Evolutionary conservation across 192 early-diverging fungal species (phyloP).

Genomic region (Linnemannia exigua): DNA sequence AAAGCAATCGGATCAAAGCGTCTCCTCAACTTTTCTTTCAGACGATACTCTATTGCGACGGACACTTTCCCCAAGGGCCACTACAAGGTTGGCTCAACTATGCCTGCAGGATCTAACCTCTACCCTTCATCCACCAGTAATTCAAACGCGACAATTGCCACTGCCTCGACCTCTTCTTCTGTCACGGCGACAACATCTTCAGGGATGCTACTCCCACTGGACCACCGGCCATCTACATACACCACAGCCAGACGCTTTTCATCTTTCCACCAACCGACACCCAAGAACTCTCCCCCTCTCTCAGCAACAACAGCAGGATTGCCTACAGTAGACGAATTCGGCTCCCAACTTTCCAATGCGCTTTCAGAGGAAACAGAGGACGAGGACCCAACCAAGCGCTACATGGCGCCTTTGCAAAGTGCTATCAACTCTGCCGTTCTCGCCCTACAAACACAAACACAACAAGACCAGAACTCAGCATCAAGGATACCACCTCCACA

Average conservation of each 20-base stretch:
- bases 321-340: constrained; percentile 28
- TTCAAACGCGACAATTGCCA: constrained; percentile 7
- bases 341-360: constrained; percentile 24
- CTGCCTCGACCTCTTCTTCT: constrained; percentile 9
- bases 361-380: constrained; percentile 51
- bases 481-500: background rate
- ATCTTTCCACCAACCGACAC: constrained; percentile 55
- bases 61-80: constrained; percentile 51
- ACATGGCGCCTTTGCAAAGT: constrained; percentile 44
- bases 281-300: constrained; percentile 55
- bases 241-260: constrained; percentile 44
- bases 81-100: constrained; percentile 42
- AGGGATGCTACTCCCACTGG: constrained; percentile 35
- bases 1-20: constrained; percentile 54
- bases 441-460: constrained; percentile 34
- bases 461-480: background rate
- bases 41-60: constrained; percentile 56
- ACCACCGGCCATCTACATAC: constrained; percentile 23
- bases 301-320: constrained; percentile 37
- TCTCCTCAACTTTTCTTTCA: constrained; percentile 48
- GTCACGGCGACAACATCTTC: constrained; percentile 21
- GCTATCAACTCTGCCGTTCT: constrained; percentile 38
- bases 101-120: constrained; percentile 19
- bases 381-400: constrained; percentile 33
- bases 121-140: background rate